These are phyloP conservation scores for Laburnicola sp. DNA, from an alignment of 2,329 filamentous ascomycete genomes.

Conservation along the genomic window DNA sequence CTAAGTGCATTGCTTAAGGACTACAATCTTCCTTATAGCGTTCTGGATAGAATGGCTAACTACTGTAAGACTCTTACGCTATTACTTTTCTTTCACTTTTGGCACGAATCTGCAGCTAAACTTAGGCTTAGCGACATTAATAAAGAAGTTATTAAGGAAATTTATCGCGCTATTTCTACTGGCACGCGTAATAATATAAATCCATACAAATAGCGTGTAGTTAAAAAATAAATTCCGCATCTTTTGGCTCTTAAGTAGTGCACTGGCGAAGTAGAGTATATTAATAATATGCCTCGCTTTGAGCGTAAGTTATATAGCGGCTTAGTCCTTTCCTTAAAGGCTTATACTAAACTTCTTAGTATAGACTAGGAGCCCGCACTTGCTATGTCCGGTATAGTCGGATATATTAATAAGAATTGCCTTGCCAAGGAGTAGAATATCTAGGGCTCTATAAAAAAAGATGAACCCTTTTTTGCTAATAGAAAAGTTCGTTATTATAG, in stretches of 20 bases:
- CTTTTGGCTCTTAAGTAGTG: conserved; percentile 89
- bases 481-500: conserved; percentile 83
- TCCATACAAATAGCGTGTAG: conserved; percentile 78
- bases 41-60: conserved; percentile 94
- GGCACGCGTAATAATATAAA: conserved; percentile 75
- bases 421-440: conserved; percentile 78
- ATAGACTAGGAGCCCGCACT: conserved; percentile 76
- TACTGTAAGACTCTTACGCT: conserved; percentile 87
- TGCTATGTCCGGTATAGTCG: conserved; percentile 81
- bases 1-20: conserved; percentile 83
- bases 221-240: conserved; percentile 83
- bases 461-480: conserved; percentile 89
- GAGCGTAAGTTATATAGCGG: conserved; percentile 87
- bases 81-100: conserved; percentile 94
- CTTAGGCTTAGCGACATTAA: conserved; percentile 63
- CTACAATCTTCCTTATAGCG: conserved; percentile 82
- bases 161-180: conserved; percentile 78
- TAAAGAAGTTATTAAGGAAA: conserved; percentile 73
- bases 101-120: conserved; percentile 76
- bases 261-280: conserved; percentile 91
- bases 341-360: conserved; percentile 80
- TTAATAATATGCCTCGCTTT: conserved; percentile 83
- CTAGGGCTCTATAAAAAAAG: conserved; percentile 79
- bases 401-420: conserved; percentile 80
- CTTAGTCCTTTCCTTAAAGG: conserved; percentile 81